phyloP scores from a whole-genome alignment of 192 early-diverging fungal genomes.

The Coemansia reversa region DNA sequence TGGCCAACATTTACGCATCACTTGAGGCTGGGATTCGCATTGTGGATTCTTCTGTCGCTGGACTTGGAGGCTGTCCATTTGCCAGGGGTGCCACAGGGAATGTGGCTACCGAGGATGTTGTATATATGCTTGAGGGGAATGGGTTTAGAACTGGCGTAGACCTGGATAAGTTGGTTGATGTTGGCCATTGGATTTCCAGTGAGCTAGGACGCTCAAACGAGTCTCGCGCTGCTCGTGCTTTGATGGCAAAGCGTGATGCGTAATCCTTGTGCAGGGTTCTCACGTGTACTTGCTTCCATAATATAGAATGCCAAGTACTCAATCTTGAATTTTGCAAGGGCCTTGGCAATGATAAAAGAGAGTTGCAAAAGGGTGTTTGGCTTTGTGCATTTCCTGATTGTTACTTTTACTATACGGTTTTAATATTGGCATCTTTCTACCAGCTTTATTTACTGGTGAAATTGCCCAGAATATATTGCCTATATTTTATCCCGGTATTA shows the following conservation, averaged over 20 bases:
- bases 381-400: too few relatives aligned
- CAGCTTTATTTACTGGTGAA: too few relatives aligned
- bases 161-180: constrained; percentile 65
- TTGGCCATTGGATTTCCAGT: constrained; percentile 89
- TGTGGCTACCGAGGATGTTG: constrained; percentile 94
- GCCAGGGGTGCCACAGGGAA: constrained; percentile 95
- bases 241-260: constrained; percentile 31
- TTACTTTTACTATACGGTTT: too few relatives aligned
- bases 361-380: too few relatives aligned
- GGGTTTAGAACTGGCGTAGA: constrained; percentile 81
- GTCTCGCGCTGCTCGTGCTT: constrained; percentile 44
- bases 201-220: constrained; percentile 69
- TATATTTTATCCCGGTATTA: too few relatives aligned
- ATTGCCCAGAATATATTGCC: too few relatives aligned
- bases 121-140: constrained; percentile 86
- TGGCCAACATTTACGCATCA: constrained; percentile 86
- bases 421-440: too few relatives aligned
- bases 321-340: too few relatives aligned
- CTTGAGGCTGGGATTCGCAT: constrained; percentile 84
- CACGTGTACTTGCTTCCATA: constrained; percentile 8
- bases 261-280: not conserved
- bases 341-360: too few relatives aligned
- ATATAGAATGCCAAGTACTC: not conserved
- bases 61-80: constrained; percentile 95
- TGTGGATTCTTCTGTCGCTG: constrained; percentile 90